Conservation (phyloP, 331 rosid genomes). For the Quercus tomentella region DNA sequence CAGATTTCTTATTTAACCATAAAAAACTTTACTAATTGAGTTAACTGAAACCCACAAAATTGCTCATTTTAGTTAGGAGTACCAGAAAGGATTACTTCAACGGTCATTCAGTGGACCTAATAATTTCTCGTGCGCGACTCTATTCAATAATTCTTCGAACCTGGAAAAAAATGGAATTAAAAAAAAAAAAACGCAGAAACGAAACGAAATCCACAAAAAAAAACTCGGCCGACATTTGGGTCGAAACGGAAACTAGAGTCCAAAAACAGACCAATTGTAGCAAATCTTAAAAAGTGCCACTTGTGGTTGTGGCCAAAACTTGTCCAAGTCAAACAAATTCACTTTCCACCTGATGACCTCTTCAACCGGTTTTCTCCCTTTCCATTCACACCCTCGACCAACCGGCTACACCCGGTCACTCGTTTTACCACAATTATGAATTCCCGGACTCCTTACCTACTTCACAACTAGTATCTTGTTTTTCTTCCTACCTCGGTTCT, state of each 20-base stretch:
- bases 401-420: conserved; percentile 31
- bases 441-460: conserved; percentile 16
- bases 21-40: fast-evolving
- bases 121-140: no score
- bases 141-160: no score
- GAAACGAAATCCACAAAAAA: background rate
- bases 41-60: fast-evolving
- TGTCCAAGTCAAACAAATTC: conserved; percentile 34
- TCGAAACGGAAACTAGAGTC: conserved; percentile 19
- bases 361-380: background rate
- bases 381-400: background rate
- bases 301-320: conserved; percentile 40
- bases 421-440: conserved; percentile 2
- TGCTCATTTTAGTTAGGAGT: fast-evolving
- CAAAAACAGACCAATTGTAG: conserved; percentile 11
- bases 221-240: conserved; percentile 34
- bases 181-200: no score
- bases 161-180: no score
- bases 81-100: no score
- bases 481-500: background rate
- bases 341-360: conserved; percentile 18
- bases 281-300: conserved; percentile 36
- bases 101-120: no score
- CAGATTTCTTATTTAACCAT: no score
- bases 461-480: background rate